Percentiles rank a stretch among this genome's conserved stretches.
Evolutionary conservation across 176 grass and related monocot species (phyloP).

Genomic region (Puccinellia tenuiflora): DNA sequence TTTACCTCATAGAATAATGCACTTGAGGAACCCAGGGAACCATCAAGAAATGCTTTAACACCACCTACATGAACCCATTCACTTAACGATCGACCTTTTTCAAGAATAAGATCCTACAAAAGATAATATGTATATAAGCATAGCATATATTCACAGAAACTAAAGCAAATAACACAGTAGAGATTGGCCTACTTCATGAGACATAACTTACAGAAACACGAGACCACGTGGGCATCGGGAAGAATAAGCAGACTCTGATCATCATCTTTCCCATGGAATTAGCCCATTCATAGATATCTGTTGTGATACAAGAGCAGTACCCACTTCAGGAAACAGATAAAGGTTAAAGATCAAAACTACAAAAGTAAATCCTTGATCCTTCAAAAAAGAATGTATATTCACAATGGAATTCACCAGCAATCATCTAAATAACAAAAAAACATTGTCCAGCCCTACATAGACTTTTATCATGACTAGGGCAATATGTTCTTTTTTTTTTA

Average conservation of each 20-base stretch:
- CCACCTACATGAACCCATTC: slow-evolving; percentile 92
- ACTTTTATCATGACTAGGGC: background rate
- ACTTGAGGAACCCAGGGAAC: slow-evolving; percentile 85
- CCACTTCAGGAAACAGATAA: background rate
- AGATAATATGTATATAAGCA: slow-evolving; percentile 7
- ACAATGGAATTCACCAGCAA: background rate
- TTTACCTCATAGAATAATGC: slow-evolving; percentile 82
- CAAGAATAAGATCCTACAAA: slow-evolving; percentile 64
- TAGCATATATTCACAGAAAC: background rate
- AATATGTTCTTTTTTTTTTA: background rate
- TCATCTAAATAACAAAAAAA: background rate
- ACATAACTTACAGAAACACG: slow-evolving; percentile 50
- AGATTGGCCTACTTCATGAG: slow-evolving; percentile 9
- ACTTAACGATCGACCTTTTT: slow-evolving; percentile 57
- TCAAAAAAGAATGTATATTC: background rate
- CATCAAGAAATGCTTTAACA: slow-evolving; percentile 96
- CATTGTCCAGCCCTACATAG: background rate
- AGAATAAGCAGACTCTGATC: slow-evolving; percentile 86
- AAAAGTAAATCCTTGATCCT: background rate
- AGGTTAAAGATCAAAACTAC: background rate
- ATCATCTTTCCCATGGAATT: slow-evolving; percentile 76
- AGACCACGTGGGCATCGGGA: slow-evolving; percentile 77
- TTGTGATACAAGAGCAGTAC: slow-evolving; percentile 14
- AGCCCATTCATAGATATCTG: slow-evolving; percentile 85
- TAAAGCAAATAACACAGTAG: slow-evolving; percentile 1